Percentiles rank a stretch among this genome's conserved stretches.
phyloP scores from a whole-genome alignment of 1,284 basidiomycete species.

The Puccinia polysora region DNA sequence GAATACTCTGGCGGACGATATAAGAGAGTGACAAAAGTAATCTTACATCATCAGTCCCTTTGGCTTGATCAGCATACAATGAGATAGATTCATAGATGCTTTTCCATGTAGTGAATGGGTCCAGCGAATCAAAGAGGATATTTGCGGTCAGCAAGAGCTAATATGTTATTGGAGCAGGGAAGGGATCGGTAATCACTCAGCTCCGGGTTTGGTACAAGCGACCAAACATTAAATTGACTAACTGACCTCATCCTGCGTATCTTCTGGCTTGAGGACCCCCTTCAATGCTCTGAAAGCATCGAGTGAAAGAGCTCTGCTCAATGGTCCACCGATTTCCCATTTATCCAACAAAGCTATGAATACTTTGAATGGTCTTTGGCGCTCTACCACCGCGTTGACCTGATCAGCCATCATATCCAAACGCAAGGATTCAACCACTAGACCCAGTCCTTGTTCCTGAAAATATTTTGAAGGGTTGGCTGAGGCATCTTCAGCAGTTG shows the following conservation, averaged over 20 bases:
- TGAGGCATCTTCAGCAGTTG: constrained; percentile 63
- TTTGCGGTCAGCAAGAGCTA: constrained; percentile 77
- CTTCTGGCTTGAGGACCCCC: constrained; percentile 59
- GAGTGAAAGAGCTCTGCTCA: constrained; percentile 73
- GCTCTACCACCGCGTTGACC: constrained; percentile 57
- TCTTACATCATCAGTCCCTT: constrained; percentile 56
- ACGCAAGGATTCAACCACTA: constrained; percentile 65
- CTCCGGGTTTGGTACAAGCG: neutral
- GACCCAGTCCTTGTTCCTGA: constrained; percentile 63
- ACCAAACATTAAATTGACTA: neutral
- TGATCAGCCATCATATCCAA: constrained; percentile 33
- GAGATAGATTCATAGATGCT: constrained; percentile 60
- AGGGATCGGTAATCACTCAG: neutral
- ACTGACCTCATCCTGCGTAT: constrained; percentile 64
- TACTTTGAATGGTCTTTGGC: constrained; percentile 80
- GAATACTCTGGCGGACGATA: neutral
- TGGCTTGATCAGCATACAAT: constrained; percentile 48
- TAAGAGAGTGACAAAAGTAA: constrained; percentile 45
- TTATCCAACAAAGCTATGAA: constrained; percentile 93
- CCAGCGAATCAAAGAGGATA: constrained; percentile 85
- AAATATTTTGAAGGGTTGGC: constrained; percentile 70
- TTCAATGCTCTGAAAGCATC: constrained; percentile 72
- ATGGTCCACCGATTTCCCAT: constrained; percentile 82
- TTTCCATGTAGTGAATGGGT: constrained; percentile 82
- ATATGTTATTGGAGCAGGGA: neutral